Evolutionary conservation across 176 grass and related monocot species (phyloP).

Genomic region (Thinopyrum elongatum): DNA sequence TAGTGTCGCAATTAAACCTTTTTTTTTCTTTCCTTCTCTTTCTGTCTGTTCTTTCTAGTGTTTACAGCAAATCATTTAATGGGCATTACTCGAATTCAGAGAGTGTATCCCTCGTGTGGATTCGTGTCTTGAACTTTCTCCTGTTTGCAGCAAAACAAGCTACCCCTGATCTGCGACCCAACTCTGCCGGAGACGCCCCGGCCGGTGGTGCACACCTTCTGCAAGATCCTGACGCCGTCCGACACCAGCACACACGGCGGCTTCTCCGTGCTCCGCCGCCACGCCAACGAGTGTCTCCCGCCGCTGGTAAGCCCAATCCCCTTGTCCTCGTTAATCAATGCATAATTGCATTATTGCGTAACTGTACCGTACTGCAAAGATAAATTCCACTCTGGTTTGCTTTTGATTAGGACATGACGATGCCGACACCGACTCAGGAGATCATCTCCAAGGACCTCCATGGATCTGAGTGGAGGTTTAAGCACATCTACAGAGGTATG

Average conservation of each 20-base stretch:
- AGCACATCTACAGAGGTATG: conserved; percentile 95
- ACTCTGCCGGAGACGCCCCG: conserved; percentile 42
- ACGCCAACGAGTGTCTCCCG: conserved; percentile 94
- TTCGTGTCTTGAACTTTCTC: not conserved
- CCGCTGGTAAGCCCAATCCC: conserved; percentile 56
- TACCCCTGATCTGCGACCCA: conserved; percentile 42
- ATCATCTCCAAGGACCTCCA: conserved; percentile 84
- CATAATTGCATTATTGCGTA: not conserved
- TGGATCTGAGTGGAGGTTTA: conserved; percentile 90
- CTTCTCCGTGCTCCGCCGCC: conserved; percentile 85
- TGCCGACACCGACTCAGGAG: conserved; percentile 81
- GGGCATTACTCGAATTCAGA: not conserved
- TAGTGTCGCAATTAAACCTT: conserved; percentile 7
- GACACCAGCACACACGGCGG: conserved; percentile 98
- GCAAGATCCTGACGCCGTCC: conserved; percentile 97
- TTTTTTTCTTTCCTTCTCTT: not conserved
- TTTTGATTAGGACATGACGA: conserved; percentile 79
- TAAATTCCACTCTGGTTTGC: not conserved
- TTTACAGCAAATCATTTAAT: not conserved
- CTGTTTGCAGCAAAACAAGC: conserved; percentile 52
- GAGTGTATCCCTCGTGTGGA: not conserved
- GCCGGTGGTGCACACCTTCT: conserved; percentile 91
- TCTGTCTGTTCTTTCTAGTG: not conserved
- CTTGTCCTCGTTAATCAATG: not conserved
- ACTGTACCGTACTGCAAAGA: not conserved